These are phyloP conservation scores for Leccinum subgranulosum DNA, from an alignment of 768 basidiomycete species.

Conservation along the genomic window DNA sequence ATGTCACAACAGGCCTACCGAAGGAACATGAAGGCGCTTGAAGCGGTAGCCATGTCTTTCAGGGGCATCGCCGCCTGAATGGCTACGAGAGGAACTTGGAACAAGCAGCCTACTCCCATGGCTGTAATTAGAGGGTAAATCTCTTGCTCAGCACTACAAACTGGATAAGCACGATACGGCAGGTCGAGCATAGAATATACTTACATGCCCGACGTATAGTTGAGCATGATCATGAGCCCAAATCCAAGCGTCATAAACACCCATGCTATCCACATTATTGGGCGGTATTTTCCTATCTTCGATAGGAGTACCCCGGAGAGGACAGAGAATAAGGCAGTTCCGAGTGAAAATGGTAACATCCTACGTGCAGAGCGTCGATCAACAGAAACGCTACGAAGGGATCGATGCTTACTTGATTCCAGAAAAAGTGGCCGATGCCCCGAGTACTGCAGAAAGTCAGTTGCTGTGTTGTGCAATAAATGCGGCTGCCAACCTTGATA, in stretches of 20 bases:
- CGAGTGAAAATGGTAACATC: slow-evolving; percentile 75
- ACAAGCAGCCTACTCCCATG: slow-evolving; percentile 61
- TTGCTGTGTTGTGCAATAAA: not conserved
- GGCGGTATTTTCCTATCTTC: slow-evolving; percentile 55
- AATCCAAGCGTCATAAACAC: slow-evolving; percentile 57
- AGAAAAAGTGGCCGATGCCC: slow-evolving; percentile 67
- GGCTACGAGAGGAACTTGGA: slow-evolving; percentile 66
- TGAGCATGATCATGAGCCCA: slow-evolving; percentile 73
- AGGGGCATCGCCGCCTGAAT: slow-evolving; percentile 87
- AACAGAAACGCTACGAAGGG: not conserved
- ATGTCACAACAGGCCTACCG: slow-evolving; percentile 38
- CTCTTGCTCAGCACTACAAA: slow-evolving; percentile 54
- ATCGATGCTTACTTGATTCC: slow-evolving; percentile 54
- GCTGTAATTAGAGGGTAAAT: slow-evolving; percentile 67
- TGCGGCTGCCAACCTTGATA: slow-evolving; percentile 46
- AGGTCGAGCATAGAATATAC: not conserved
- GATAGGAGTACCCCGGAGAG: slow-evolving; percentile 57
- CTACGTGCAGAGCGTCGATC: slow-evolving; percentile 31
- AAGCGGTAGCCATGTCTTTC: slow-evolving; percentile 83
- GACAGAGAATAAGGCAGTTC: slow-evolving; percentile 50
- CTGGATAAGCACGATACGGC: slow-evolving; percentile 4
- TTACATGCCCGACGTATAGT: slow-evolving; percentile 44
- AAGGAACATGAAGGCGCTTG: slow-evolving; percentile 67
- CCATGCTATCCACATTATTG: slow-evolving; percentile 60
- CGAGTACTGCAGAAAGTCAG: slow-evolving; percentile 44